Base-by-base conservation (phyloP, 176 grass and related monocot species). In the Dendrocalamus sinicus region DNA sequence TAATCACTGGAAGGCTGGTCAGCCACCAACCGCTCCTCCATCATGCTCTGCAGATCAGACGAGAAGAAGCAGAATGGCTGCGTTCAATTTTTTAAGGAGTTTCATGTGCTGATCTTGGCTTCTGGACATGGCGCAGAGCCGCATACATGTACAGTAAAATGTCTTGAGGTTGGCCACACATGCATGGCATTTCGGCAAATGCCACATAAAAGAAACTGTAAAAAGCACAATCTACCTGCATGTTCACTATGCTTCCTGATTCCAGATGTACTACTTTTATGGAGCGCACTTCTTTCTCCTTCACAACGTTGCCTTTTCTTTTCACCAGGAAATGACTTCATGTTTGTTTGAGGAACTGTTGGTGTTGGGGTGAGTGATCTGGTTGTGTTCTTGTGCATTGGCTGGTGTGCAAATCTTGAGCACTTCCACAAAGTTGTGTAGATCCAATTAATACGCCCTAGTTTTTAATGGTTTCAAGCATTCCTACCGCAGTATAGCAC, bases 391-490 rank as follows among this genome's bases (percentile, higher is more conserved):
- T 59, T 74, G 12, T 75, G 80, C 89, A 80, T 91, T 7, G 75
- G 80, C 67, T 2, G 16, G 60, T 23, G 89, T 91, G 85, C 80
- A 91, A 87, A 83, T 80, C 84, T 68, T 80, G 69, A 80, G 35
- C 68, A 45, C 60, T 23, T 15, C 35, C 60, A 35, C 70, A 87
- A 74, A 87, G 84, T 15, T 40, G 57, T 47, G 84, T 7, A 84
- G 82, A 90, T 87, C 80, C 73, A 59, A 3, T 47, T 47, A 60
- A 14, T 19, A 61, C 17, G 43, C 28, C 16, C 73, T 65, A 39
- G 45, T 67, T 91, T 87, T 91, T 74, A 79, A 91, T 86, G 67
- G 75, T 78, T 74, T 57, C 41, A n/a, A 30, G 50, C 84, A 84
- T 79, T 59, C 80, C 55, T 61, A 61, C n/a, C 57, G 57, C 45